phyloP scores from a whole-genome alignment of 2,329 filamentous ascomycete genomes.

The Coniochaeta prunicola region DNA sequence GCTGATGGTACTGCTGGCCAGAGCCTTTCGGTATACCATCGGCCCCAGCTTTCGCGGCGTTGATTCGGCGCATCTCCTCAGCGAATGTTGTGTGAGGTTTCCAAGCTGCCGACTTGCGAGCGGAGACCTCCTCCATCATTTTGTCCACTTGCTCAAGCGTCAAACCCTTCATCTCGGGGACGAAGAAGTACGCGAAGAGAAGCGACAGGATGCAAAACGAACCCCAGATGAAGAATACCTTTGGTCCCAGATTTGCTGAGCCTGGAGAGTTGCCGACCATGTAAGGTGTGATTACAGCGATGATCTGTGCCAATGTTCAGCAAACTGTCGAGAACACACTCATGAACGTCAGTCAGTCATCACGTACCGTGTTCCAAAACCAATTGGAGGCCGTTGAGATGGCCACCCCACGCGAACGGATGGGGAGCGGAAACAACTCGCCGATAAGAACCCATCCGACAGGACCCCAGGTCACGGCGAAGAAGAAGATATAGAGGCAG shows the following conservation, averaged over 20 bases:
- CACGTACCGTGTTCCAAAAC: constrained; percentile 55
- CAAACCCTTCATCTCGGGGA: constrained; percentile 22
- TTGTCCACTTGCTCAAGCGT: constrained; percentile 21
- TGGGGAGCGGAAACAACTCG: constrained; percentile 53
- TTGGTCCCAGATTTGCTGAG: constrained; percentile 30
- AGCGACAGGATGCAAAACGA: constrained; percentile 15
- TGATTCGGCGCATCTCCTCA: constrained; percentile 13
- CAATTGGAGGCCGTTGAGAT: constrained; percentile 68
- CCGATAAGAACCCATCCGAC: constrained; percentile 47
- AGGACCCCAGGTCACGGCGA: constrained; percentile 62
- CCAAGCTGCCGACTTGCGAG: constrained; percentile 14
- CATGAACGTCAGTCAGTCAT: neutral
- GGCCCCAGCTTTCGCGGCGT: constrained; percentile 6
- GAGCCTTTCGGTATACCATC: neutral
- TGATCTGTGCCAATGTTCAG: constrained; percentile 18
- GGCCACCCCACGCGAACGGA: constrained; percentile 49
- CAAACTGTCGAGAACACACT: neutral
- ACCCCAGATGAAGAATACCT: constrained; percentile 23
- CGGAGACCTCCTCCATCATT: constrained; percentile 20
- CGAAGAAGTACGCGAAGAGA: constrained; percentile 19
- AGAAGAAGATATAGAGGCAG: constrained; percentile 71
- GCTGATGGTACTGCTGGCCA: neutral
- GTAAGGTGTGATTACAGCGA: constrained; percentile 57
- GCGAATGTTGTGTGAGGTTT: constrained; percentile 17
- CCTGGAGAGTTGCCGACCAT: constrained; percentile 51